Conservation (phyloP, 352 stramenopile genomes). For the Phytopythium sindhum region DNA sequence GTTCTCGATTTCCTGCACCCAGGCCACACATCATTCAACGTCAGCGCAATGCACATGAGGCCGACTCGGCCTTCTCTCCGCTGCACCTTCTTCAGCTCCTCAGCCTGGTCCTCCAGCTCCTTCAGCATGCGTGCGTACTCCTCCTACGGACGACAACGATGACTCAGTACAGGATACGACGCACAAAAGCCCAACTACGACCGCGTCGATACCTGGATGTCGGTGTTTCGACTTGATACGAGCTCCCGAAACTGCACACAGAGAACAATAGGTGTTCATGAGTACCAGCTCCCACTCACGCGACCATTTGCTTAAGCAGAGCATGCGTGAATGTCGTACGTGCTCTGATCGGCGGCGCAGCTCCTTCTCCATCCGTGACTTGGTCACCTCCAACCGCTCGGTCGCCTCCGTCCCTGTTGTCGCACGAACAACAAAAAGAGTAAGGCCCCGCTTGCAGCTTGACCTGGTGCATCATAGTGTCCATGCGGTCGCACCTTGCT, state of each 20-base stretch:
- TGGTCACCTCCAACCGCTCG: slow-evolving; percentile 63
- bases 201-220: slow-evolving; percentile 34
- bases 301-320: not conserved
- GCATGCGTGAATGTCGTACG: slow-evolving; percentile 8
- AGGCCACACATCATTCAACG: not conserved
- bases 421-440: not conserved
- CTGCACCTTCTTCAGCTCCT: slow-evolving; percentile 25
- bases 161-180: not conserved
- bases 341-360: slow-evolving; percentile 48
- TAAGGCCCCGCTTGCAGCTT: not conserved
- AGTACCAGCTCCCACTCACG: no score
- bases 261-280: slow-evolving; percentile 10
- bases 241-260: slow-evolving; percentile 51
- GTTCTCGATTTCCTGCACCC: slow-evolving; percentile 40
- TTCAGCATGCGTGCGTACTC: slow-evolving; percentile 74
- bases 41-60: not conserved
- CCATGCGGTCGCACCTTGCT: slow-evolving; percentile 22
- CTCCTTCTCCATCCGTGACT: slow-evolving; percentile 64
- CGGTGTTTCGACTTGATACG: slow-evolving; percentile 63
- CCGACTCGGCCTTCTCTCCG: not conserved
- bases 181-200: not conserved
- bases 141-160: slow-evolving; percentile 17
- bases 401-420: slow-evolving; percentile 46
- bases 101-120: slow-evolving; percentile 64
- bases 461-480: not conserved